phyloP scores from a whole-genome alignment of 768 basidiomycete genomes.

The Lyophyllum shimeji region DNA sequence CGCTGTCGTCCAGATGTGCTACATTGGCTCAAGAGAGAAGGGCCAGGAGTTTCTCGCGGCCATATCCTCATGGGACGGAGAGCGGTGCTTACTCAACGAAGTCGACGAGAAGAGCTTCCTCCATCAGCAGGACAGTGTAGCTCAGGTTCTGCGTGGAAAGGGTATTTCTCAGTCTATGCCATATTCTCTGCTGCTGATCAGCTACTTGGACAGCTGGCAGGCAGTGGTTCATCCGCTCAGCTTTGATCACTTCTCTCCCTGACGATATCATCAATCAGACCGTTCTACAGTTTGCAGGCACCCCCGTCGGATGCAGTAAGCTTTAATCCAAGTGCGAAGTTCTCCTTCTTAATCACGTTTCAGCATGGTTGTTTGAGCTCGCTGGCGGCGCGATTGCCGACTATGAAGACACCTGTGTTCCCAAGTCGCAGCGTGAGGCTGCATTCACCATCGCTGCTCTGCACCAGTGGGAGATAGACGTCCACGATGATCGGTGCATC shows the following conservation, averaged over 20 bases:
- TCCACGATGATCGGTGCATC: conserved; percentile 80
- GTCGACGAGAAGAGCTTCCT: conserved; percentile 89
- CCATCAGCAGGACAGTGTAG: conserved; percentile 89
- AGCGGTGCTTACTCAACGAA: conserved; percentile 82
- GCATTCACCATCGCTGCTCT: conserved; percentile 85
- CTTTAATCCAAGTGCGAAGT: conserved; percentile 17
- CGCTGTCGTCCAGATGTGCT: conserved; percentile 91
- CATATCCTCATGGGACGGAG: conserved; percentile 88
- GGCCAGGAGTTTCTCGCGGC: conserved; percentile 77
- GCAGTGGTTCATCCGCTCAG: conserved; percentile 91
- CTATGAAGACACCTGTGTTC: conserved; percentile 71
- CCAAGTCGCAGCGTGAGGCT: conserved; percentile 76
- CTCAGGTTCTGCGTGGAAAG: conserved; percentile 84
- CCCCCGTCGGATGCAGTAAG: conserved; percentile 91
- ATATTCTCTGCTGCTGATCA: background rate
- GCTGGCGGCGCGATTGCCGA: conserved; percentile 80
- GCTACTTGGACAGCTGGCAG: conserved; percentile 53
- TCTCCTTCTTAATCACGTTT: background rate
- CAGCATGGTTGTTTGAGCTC: conserved; percentile 92
- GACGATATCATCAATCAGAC: conserved; percentile 87
- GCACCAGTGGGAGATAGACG: conserved; percentile 89
- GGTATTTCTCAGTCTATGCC: conserved; percentile 40
- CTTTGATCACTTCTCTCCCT: conserved; percentile 77
- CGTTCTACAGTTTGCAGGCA: conserved; percentile 75
- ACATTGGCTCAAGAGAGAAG: conserved; percentile 71